Evolutionary conservation across 2,329 filamentous ascomycete species (phyloP), one percentile per base, ranked within the genome.

Genomic region (Ophiostoma perfectum): DNA sequence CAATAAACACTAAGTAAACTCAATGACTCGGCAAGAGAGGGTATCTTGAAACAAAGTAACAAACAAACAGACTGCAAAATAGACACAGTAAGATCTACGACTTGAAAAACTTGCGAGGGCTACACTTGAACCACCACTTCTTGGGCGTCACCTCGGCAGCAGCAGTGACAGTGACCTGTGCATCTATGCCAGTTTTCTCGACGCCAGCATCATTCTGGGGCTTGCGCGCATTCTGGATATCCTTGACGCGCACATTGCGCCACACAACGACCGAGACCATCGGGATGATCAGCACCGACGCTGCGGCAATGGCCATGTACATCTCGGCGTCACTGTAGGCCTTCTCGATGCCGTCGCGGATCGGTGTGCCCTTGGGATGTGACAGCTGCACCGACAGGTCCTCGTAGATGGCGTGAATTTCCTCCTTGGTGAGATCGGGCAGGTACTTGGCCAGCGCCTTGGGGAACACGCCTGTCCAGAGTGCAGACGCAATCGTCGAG

Each of bases 401-500:
- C 47, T 81, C 80, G 70, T 88, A 89, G 64, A 89, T 85, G 36
- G 73, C 73, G 4, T 74, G 74, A 1, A 79, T 77, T 58, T 83
- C 73, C 39, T 70, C 73, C 70, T 76, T 75, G 1, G 74, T 74
- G 6, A 76, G 75, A 6, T 78, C 71, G 14, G 86, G 85, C 0
- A 88, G 78, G 70, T 84, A 82, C 58, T 76, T 70, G 44, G 75
- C 74, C 7, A 88, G 79, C 47, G 81, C 82, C 39, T 74, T 75
- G 5, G 84, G 83, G 72, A 89, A 83, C 14, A 83, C 78, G 71
- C 82, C 80, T 0, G 83, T 84, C 86, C 86, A 90, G 72, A 90
- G 83, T 5, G 85, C 85, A 0, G 82, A 82, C 2, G 87, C 83
- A 66, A 90, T 80, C n/a, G 85, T 82, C 0, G 79, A 78, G 8